phyloP scores from a whole-genome alignment of 2,329 filamentous ascomycete species.

The Lecanicillium sp. region DNA sequence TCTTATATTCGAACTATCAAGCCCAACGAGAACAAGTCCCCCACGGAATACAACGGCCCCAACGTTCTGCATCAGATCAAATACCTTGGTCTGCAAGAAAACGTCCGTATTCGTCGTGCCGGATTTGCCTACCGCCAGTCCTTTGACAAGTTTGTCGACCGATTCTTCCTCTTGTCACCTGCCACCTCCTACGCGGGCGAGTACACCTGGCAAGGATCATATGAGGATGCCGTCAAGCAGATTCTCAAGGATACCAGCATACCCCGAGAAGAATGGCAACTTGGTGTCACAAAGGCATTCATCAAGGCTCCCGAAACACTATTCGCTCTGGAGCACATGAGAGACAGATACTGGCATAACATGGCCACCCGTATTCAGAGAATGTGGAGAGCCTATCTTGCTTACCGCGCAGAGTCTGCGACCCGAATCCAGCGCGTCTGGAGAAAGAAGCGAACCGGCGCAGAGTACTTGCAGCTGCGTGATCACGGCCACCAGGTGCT shows the following conservation, averaged over 20 bases:
- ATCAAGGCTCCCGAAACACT: slow-evolving; percentile 97
- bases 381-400: slow-evolving; percentile 92
- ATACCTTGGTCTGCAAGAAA: slow-evolving; percentile 97
- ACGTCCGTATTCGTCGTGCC: slow-evolving; percentile 91
- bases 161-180: slow-evolving; percentile 91
- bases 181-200: slow-evolving; percentile 95
- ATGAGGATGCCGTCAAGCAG: slow-evolving; percentile 79
- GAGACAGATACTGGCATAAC: slow-evolving; percentile 97
- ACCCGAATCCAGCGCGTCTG: slow-evolving; percentile 93
- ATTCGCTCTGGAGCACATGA: slow-evolving; percentile 95
- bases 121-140: slow-evolving; percentile 96
- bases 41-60: slow-evolving; percentile 80
- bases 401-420: slow-evolving; percentile 86
- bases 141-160: slow-evolving; percentile 96
- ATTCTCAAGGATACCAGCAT: slow-evolving; percentile 97
- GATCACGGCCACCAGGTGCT: slow-evolving; percentile 82
- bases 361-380: slow-evolving; percentile 97
- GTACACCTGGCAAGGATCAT: slow-evolving; percentile 89
- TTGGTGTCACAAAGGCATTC: slow-evolving; percentile 94
- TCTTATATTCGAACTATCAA: slow-evolving; percentile 99
- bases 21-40: slow-evolving; percentile 97
- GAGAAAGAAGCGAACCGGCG: slow-evolving; percentile 85
- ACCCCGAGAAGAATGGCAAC: slow-evolving; percentile 89
- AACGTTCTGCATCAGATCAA: slow-evolving; percentile 99
- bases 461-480: slow-evolving; percentile 80